Conservation (phyloP, 352 stramenopile genomes). For the Globisporangium solare region DNA sequence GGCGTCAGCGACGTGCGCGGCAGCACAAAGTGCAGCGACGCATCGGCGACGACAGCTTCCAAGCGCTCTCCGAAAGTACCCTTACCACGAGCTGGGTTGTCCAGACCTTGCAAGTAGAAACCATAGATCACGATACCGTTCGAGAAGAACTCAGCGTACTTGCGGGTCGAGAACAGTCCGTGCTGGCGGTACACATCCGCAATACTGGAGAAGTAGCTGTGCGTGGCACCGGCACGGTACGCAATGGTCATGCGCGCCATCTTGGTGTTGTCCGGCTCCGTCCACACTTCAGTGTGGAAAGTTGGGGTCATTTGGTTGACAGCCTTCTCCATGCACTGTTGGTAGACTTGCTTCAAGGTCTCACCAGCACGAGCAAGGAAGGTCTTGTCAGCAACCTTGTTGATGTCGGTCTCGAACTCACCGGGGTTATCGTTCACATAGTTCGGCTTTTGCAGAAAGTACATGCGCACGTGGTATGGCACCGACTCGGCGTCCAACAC, state of each 20-base stretch:
- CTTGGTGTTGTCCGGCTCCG: conserved; percentile 64
- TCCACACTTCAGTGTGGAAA: conserved; percentile 80
- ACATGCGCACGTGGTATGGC: conserved; percentile 81
- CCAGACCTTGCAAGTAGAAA: conserved; percentile 79
- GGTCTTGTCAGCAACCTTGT: conserved; percentile 69
- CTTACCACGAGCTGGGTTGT: conserved; percentile 40
- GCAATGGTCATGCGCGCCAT: conserved; percentile 76
- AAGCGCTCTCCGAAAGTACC: conserved; percentile 69
- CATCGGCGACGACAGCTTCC: conserved; percentile 56
- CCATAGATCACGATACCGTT: conserved; percentile 83
- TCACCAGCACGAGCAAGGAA: conserved; percentile 66
- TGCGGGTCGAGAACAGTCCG: conserved; percentile 76
- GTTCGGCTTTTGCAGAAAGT: conserved; percentile 75
- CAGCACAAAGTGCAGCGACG: conserved; percentile 81
- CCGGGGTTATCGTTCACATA: conserved; percentile 52
- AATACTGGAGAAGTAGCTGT: conserved; percentile 87
- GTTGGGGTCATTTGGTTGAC: conserved; percentile 72
- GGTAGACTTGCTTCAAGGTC: conserved; percentile 71
- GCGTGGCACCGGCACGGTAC: conserved; percentile 70
- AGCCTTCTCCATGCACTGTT: conserved; percentile 68
- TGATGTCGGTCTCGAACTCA: conserved; percentile 69
- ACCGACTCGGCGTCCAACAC: conserved; percentile 69
- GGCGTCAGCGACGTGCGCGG: conserved; percentile 79
- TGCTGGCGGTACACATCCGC: conserved; percentile 83
- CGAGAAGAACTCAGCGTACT: conserved; percentile 84